Evolutionary conservation across 495 filamentous ascomycete genomes (phyloP), one percentile per base, ranked within the genome.

Genomic region (Zalerion maritima): DNA sequence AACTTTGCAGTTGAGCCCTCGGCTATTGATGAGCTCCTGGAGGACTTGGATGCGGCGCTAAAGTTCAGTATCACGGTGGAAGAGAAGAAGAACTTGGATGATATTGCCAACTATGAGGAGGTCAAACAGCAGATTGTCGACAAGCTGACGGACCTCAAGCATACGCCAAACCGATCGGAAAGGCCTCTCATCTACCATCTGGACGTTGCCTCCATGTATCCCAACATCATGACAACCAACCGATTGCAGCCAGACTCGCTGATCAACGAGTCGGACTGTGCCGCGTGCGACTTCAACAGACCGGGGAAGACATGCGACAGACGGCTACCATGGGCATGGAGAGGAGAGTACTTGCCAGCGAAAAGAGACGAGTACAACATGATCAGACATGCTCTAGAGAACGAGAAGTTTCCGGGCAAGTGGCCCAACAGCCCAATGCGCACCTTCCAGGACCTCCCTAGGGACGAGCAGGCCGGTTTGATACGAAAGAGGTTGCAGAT

Each of bases 191-290:
- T 99, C 31, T 99, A 99, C 52, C 89, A 99, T 62, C 62, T 99
- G 48, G 89, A 99, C 42, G 89, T 99, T 26, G 89, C 89, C 10
- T 93, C 89, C 29, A 99, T 99, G 89, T 99, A 99, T 51, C 89
- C 89, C 11, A 99, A 99, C 49, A 99, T 99, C 54, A 99, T 99
- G 91, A 96, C 89, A 3, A 99, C 91, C 6, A 99, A 99, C 46
- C 81, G 89, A 43, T 55, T 99, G 18, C 89, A 99, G 33, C 89
- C 89, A 1, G 89, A 99, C 49, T 96, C 91, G 3, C 89, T 99
- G 83, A 93, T 96, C 21, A 57, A 85, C 25, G 89, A 99, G 47
- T 86, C 91, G 2, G 77, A 89, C 38, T 99, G 89, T 45, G 89
- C 89, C 1, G 85, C 91, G 5, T 99, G 89, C 50, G 89, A 99